Conservation (phyloP, 352 stramenopile genomes). For the Phytopythium chamaehyphon region DNA sequence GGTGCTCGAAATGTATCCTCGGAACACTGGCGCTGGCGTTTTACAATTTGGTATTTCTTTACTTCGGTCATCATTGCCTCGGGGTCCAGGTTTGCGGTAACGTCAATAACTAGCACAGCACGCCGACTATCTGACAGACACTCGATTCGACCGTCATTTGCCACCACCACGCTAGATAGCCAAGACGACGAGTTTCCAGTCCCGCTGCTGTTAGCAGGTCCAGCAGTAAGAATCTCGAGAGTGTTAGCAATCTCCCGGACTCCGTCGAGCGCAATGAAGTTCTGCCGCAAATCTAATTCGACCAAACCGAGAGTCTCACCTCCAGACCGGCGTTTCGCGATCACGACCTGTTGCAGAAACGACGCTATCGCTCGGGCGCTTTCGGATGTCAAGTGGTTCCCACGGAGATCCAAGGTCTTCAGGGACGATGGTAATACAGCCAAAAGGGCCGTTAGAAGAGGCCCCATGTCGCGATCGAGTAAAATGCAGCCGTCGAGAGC, state of each 20-base stretch:
- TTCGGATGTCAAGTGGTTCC: constrained; percentile 57
- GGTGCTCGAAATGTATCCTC: constrained; percentile 7
- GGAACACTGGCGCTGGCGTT: constrained; percentile 10
- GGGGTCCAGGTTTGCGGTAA: constrained; percentile 40
- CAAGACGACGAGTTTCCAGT: neutral
- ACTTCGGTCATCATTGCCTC: constrained; percentile 28
- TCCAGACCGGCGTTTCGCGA: neutral
- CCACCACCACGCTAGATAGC: constrained; percentile 40
- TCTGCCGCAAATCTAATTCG: constrained; percentile 64
- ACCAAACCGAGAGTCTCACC: constrained; percentile 8
- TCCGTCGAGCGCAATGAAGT: constrained; percentile 65
- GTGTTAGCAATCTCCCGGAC: constrained; percentile 46
- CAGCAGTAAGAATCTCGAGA: constrained; percentile 27
- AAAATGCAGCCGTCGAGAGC: constrained; percentile 17
- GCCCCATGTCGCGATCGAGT: constrained; percentile 37
- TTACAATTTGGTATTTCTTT: constrained; percentile 15
- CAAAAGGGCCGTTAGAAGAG: constrained; percentile 39
- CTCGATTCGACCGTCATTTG: constrained; percentile 46
- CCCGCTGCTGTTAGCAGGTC: constrained; percentile 1
- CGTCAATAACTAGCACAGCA: constrained; percentile 42
- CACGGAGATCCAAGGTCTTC: constrained; percentile 44
- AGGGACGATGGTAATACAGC: constrained; percentile 11
- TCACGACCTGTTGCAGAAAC: constrained; percentile 21
- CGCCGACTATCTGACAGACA: constrained; percentile 21
- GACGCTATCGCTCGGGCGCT: constrained; percentile 29